phyloP scores from a whole-genome alignment of 768 basidiomycete genomes.

The Lentinula sp. region DNA sequence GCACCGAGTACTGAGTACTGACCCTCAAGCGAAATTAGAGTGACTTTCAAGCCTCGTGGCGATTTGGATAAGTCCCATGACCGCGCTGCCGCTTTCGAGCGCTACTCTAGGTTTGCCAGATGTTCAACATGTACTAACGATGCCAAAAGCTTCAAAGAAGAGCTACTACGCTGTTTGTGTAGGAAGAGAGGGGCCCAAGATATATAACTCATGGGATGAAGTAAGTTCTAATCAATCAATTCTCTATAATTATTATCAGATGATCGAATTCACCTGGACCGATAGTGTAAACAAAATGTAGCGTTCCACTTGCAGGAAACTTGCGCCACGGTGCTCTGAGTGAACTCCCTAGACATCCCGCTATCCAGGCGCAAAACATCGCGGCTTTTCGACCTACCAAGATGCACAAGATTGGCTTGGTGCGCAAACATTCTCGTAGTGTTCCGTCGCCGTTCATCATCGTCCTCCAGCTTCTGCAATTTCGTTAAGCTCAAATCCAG shows the following conservation, averaged over 20 bases:
- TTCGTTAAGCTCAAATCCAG: neutral
- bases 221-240: constrained; percentile 24
- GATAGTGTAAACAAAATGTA: constrained; percentile 45
- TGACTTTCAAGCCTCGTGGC: too few relatives aligned
- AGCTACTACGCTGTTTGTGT: constrained; percentile 60
- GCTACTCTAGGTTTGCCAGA: neutral
- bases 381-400: constrained; percentile 38
- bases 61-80: too few relatives aligned
- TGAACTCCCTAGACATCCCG: constrained; percentile 38
- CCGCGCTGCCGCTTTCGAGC: neutral
- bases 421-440: constrained; percentile 9
- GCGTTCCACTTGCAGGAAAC: neutral
- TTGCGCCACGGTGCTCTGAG: neutral
- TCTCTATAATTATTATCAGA: neutral
- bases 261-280: neutral
- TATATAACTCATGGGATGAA: constrained; percentile 58
- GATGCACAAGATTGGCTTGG: constrained; percentile 52
- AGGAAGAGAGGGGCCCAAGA: constrained; percentile 51
- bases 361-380: constrained; percentile 46
- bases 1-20: too few relatives aligned
- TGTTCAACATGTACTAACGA: neutral
- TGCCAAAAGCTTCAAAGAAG: constrained; percentile 9
- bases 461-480: neutral
- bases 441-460: neutral
- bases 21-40: too few relatives aligned